phyloP scores from a whole-genome alignment of 2,329 filamentous ascomycete genomes.

The Botrytis porri region DNA sequence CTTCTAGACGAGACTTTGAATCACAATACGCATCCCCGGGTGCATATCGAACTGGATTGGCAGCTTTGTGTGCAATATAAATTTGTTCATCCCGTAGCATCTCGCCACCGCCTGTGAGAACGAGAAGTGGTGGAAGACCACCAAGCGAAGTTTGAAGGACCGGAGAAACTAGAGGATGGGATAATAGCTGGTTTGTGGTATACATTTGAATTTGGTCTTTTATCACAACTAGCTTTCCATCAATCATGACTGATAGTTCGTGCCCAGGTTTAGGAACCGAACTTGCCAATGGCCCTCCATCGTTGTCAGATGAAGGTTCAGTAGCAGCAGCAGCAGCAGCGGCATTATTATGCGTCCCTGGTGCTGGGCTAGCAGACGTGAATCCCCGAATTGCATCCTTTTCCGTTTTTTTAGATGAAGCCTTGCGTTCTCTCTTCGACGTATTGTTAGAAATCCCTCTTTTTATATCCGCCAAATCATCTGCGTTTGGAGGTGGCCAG shows the following conservation, averaged over 20 bases:
- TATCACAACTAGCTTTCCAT: constrained; percentile 67
- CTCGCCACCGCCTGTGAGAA: constrained; percentile 86
- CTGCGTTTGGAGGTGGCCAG: constrained; percentile 89
- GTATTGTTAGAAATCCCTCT: constrained; percentile 50
- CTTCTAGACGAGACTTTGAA: constrained; percentile 50
- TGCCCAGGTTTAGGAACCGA: constrained; percentile 37
- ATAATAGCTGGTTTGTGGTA: constrained; percentile 78
- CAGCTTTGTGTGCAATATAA: constrained; percentile 91
- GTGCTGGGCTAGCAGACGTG: constrained; percentile 32
- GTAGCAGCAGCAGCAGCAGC: constrained; percentile 39
- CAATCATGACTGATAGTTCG: constrained; percentile 64
- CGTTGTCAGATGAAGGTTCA: constrained; percentile 34
- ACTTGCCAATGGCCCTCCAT: constrained; percentile 29
- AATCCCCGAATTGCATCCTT: constrained; percentile 41
- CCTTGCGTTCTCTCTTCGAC: constrained; percentile 42
- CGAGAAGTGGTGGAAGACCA: constrained; percentile 80
- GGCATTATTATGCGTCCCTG: constrained; percentile 36
- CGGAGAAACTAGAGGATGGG: constrained; percentile 87
- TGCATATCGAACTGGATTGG: constrained; percentile 74
- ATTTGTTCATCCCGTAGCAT: constrained; percentile 91
- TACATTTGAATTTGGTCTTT: constrained; percentile 91
- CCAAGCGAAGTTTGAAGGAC: constrained; percentile 84
- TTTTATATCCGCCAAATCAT: constrained; percentile 58
- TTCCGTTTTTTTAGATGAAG: constrained; percentile 36
- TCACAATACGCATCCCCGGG: constrained; percentile 63